Evolutionary conservation across 2,329 filamentous ascomycete genomes (phyloP).

Genomic region (Pseudocercospora crystallina): DNA sequence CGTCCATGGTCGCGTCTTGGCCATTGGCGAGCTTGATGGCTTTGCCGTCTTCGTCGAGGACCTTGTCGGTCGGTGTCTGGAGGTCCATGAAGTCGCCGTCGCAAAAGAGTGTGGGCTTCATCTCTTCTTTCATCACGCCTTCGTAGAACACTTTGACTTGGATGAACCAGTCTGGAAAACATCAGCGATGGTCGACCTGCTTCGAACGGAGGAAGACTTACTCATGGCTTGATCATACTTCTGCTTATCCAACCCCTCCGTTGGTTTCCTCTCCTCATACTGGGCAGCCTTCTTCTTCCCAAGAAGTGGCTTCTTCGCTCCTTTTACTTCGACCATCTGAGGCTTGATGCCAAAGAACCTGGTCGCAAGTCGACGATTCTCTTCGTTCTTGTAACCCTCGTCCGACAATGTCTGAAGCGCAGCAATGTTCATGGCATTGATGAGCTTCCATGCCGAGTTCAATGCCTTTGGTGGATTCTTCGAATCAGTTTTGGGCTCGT

Average conservation of each 20-base stretch:
- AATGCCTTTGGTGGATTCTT: neutral
- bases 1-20: neutral
- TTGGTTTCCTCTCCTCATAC: neutral
- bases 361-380: constrained; percentile 9
- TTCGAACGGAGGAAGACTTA: neutral
- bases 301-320: neutral
- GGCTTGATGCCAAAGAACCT: constrained; percentile 14
- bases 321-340: neutral
- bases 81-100: constrained; percentile 8
- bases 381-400: constrained; percentile 5
- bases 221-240: neutral
- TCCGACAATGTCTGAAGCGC: neutral
- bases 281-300: neutral
- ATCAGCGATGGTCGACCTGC: neutral
- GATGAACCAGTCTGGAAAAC: neutral
- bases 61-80: neutral
- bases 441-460: neutral
- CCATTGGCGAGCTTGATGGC: neutral
- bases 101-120: constrained; percentile 7
- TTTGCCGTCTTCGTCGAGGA: neutral
- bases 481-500: neutral
- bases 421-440: constrained; percentile 3
- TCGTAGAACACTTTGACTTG: neutral
- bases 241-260: neutral
- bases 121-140: neutral